Base-by-base conservation (phyloP, 2,329 filamentous ascomycete genomes). In the Aureobasidium leucospermi region DNA sequence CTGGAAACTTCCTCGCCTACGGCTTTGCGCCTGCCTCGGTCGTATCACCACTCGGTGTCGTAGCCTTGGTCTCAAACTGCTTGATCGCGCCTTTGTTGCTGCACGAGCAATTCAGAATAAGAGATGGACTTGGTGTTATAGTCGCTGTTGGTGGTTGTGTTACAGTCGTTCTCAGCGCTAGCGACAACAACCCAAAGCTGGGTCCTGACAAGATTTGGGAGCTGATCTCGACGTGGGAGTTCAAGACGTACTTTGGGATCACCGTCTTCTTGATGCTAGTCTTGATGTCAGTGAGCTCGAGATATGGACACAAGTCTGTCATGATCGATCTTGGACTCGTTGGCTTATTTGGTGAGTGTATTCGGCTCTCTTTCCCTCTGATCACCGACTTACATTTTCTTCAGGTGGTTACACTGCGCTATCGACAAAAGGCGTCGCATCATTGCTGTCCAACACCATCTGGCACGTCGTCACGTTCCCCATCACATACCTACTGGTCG, bases 21-120 rank as follows among this genome's bases (percentile, higher is more conserved):
- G 94, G 94, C 28, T 99, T 99, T 71, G 94, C 94, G 32, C 94
- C 94, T 3, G 94, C 94, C 7, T 97, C 94, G 13, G 96, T 99
- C 67, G 94, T 99, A 43, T 96, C 92, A 36, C 94, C 94, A 0
- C 79, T 99, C 6, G 94, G 94, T 9, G 94, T 99, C n/a, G 94
- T 99, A 11, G 94, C 94, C 2, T 79, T 99, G 63, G 86, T 99
- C 47, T 96, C 92, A 46, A 99, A 99, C 75, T 99, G 94, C 73
- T 84, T 99, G 62, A 96, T 99, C 70, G 94, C 94, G 2, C 94
- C 94, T 0, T 85, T 94, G 63, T 86, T 99, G 79, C 86, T 99
- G 65, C 92, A 96, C 69, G 94, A 99, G 75, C 81, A 80, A 53
- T 96, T 99, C 69, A 86, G 94, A 36, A 81, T 80, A 66, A 84